These are phyloP conservation scores for Cyclotella kingstonii DNA, from an alignment of 108 stramenopile species.

Conservation along the genomic window DNA sequence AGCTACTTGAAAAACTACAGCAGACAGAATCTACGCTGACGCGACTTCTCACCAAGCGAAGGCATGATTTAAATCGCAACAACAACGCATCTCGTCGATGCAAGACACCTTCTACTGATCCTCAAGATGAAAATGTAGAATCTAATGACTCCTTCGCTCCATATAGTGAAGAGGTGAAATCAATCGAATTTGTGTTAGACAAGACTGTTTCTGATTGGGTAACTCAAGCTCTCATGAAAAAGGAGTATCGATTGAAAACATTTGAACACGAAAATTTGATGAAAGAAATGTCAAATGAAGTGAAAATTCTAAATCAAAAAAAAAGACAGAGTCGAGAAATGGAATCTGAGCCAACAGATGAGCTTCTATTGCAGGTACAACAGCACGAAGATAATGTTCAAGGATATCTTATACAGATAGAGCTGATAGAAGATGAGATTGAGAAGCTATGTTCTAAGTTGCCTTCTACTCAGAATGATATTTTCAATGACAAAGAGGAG, in stretches of 20 bases:
- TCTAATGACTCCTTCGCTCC: constrained; percentile 18
- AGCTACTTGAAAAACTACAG: constrained; percentile 72
- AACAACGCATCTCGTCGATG: background rate
- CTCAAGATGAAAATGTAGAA: constrained; percentile 1
- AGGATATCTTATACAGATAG: constrained; percentile 72
- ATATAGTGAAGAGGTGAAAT: constrained; percentile 46
- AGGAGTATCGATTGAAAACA: constrained; percentile 53
- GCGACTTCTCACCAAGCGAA: constrained; percentile 59
- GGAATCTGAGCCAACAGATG: constrained; percentile 15
- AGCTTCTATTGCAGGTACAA: constrained; percentile 12
- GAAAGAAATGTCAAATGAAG: constrained; percentile 55
- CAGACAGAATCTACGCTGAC: constrained; percentile 75
- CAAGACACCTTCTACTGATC: background rate
- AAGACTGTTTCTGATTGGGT: constrained; percentile 58
- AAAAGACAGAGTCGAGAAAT: constrained; percentile 21
- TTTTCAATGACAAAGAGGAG: constrained; percentile 3
- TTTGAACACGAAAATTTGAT: constrained; percentile 61
- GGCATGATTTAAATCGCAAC: constrained; percentile 33
- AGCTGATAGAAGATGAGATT: constrained; percentile 67
- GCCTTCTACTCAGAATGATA: constrained; percentile 36
- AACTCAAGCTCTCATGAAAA: constrained; percentile 27
- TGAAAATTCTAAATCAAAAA: constrained; percentile 47
- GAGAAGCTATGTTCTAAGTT: constrained; percentile 51
- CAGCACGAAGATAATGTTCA: constrained; percentile 58
- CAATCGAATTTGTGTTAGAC: constrained; percentile 62